These are phyloP conservation scores for Isabelozyma pseudorhagii DNA, from an alignment of 805 yeast species.

Conservation along the genomic window DNA sequence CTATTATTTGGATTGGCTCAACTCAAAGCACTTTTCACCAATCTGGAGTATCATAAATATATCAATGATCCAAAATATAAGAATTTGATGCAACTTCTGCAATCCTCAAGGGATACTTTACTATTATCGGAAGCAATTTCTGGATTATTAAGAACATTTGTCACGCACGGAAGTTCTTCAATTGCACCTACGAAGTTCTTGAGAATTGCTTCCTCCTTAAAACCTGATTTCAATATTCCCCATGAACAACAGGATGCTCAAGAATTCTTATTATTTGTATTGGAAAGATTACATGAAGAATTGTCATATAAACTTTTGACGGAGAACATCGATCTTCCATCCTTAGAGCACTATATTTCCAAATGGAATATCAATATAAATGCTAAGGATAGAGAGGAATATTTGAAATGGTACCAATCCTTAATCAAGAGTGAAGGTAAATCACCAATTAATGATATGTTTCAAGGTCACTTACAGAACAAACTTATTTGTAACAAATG, in stretches of 20 bases:
- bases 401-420: constrained; percentile 58
- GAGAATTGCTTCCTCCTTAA: constrained; percentile 45
- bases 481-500: constrained; percentile 62
- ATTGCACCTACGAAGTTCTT: constrained; percentile 67
- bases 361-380: constrained; percentile 32
- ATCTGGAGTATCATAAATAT: constrained; percentile 43
- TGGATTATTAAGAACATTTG: constrained; percentile 55
- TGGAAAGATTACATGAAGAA: constrained; percentile 71
- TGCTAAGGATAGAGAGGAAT: constrained; percentile 43
- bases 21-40: constrained; percentile 49
- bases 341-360: constrained; percentile 21
- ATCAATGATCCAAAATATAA: constrained; percentile 32
- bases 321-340: constrained; percentile 16
- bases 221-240: constrained; percentile 70
- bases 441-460: constrained; percentile 62
- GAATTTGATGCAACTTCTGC: constrained; percentile 16
- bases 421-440: constrained; percentile 54
- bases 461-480: constrained; percentile 74
- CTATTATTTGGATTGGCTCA: constrained; percentile 54
- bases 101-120: constrained; percentile 16
- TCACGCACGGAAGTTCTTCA: constrained; percentile 53
- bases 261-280: constrained; percentile 63
- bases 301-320: constrained; percentile 27
- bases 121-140: constrained; percentile 50
- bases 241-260: constrained; percentile 80